phyloP scores from a whole-genome alignment of 2,329 filamentous ascomycete genomes.

The Dothistroma pini region DNA sequence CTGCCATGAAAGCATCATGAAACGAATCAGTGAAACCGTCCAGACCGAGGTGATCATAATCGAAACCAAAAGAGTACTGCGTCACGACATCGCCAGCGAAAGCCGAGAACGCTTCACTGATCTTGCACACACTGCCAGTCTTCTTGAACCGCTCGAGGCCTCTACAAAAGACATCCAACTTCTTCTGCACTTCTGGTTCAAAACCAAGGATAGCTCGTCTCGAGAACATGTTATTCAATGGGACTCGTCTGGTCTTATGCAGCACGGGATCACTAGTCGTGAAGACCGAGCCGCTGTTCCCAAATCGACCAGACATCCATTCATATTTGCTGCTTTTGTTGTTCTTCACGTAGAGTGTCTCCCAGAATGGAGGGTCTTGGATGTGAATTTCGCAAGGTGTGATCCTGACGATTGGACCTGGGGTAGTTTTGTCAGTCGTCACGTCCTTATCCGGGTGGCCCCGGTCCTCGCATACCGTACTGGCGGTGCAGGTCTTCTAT shows the following conservation, averaged over 20 bases:
- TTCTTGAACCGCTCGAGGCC: slow-evolving; percentile 16
- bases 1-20: slow-evolving; percentile 19
- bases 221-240: slow-evolving; percentile 22
- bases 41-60: slow-evolving; percentile 18
- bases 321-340: slow-evolving; percentile 16
- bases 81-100: slow-evolving; percentile 22
- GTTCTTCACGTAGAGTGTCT: slow-evolving; percentile 28
- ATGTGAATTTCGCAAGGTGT: slow-evolving; percentile 44
- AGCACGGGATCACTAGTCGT: slow-evolving; percentile 14
- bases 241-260: slow-evolving; percentile 15
- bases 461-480: slow-evolving; percentile 23
- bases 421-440: background rate
- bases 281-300: slow-evolving; percentile 18
- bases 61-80: slow-evolving; percentile 19
- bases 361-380: slow-evolving; percentile 34
- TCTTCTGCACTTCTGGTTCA: slow-evolving; percentile 17
- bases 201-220: slow-evolving; percentile 18
- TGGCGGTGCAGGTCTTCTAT: slow-evolving; percentile 28
- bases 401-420: slow-evolving; percentile 31
- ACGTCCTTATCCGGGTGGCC: background rate
- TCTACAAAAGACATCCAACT: slow-evolving; percentile 13
- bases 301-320: slow-evolving; percentile 17
- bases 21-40: slow-evolving; percentile 20
- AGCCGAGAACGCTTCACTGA: slow-evolving; percentile 17
- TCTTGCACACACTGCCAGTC: slow-evolving; percentile 17